Evolutionary conservation across 352 stramenopile species (phyloP).

Genomic region (Phytophthora nicotianae): DNA sequence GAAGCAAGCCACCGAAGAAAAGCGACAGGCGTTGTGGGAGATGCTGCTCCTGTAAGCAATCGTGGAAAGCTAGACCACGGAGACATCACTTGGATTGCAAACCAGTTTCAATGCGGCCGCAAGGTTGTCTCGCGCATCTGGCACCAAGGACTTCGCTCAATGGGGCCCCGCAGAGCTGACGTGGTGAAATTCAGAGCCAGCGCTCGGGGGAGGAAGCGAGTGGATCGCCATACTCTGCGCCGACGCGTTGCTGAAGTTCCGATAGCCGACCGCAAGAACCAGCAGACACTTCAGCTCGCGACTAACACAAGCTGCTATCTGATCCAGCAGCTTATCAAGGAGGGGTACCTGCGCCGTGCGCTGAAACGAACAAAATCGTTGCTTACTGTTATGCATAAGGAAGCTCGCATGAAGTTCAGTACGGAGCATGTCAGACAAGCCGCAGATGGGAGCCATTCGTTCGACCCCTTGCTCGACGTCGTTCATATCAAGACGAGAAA

Average conservation of each 20-base stretch:
- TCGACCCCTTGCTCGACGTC: constrained; percentile 2
- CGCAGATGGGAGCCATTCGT: not conserved
- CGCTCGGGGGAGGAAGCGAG: not conserved
- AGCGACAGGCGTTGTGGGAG: no score
- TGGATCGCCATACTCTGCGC: constrained; percentile 1
- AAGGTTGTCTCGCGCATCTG: constrained; percentile 3
- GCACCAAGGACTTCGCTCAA: not conserved
- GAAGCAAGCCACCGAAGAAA: no score
- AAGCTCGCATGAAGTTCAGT: constrained; percentile 1
- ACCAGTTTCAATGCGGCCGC: not conserved
- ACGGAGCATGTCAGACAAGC: not conserved
- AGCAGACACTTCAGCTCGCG: not conserved
- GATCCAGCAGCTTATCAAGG: constrained; percentile 6
- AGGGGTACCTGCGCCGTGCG: constrained; percentile 12
- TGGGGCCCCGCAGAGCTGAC: not conserved
- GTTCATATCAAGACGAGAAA: constrained; percentile 14
- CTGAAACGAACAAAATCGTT: not conserved
- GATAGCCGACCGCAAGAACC: not conserved
- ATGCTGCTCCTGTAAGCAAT: not conserved
- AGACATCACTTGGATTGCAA: not conserved
- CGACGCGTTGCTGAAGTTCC: not conserved
- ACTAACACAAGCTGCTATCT: constrained; percentile 1
- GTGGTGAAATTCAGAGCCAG: not conserved
- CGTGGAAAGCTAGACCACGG: not conserved
- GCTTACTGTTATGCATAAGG: not conserved